Evolutionary conservation across 2,329 filamentous ascomycete species (phyloP), one percentile per base, ranked within the genome.

Genomic region (Fusarium albidum): DNA sequence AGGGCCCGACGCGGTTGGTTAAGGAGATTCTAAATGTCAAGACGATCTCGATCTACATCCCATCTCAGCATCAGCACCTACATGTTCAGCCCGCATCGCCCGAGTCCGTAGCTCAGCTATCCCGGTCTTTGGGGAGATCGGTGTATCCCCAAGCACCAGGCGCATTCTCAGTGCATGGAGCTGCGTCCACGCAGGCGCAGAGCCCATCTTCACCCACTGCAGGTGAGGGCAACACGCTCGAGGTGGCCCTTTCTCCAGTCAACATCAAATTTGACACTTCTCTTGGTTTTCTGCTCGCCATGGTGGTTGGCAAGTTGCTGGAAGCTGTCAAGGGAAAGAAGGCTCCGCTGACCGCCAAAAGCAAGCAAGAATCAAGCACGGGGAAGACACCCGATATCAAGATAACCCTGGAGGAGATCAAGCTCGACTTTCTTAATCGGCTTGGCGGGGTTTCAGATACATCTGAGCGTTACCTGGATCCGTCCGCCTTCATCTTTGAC

Each of bases 111-210:
- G 52, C 65, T 9, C 61, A 69, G 18, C 59, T 72, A 7, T 64
- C 67, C 8, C 65, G 70, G 27, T 68, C 71, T 12, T 55, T 79
- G 31, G 66, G 67, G 0, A 71, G 65, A 31, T 81, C 79, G 2
- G 56, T 75, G 10, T 76, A 76, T n/a, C 78, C 79, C 0, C 77
- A 85, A 63, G 68, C 87, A 4, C 85, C 85, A 2, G 86, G 85
- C 1, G 79, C 85, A 3, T 88, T 88, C 66, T 88, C 85, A 0
- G 72, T 83, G 3, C 71, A 80, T 34, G 61, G 58, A 3, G 49
- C 59, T 9, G 7, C 55, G 14, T 46, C 65, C 17, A 38, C 48
- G 14, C 38, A 33, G 17, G 34, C 55, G 31, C 27, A 34, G 31
- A 56, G 55, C 35, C 25, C 32, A 17, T 21, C 54, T 29, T 5